Evolutionary conservation across 2,329 filamentous ascomycete genomes (phyloP), one percentile per base, ranked within the genome.

Genomic region (Aspergillus puulaauensis): DNA sequence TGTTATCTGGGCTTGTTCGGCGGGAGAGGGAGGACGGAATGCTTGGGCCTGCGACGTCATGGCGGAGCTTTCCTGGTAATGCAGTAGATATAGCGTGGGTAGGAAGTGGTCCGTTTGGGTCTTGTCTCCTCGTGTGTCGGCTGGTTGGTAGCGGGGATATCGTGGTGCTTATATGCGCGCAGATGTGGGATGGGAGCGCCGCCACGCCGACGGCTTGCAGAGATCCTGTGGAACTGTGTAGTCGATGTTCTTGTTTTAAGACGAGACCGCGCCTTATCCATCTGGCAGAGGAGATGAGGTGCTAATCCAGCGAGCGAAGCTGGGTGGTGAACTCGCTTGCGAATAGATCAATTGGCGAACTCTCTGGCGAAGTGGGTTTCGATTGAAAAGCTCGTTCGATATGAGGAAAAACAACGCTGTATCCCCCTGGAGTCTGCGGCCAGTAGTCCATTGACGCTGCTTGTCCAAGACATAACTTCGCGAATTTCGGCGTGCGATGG

Each of bases 401-500:
- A 47, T 59, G 57, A 4, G 14, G 23, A 23, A 43, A 53, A 1
- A 57, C 44, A 4, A 59, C 2, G 17, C 57, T 57, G 27, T 59
- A 59, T 4, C 52, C 50, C 3, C 45, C 50, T 3, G 24, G 12
- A 1, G 39, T 50, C 31, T 59, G 44, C 1, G 57, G 57, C 54
- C 54, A 57, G 44, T 45, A 57, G 14, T 60, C 50, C 15, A 60
- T 51, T 1, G 35, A 21, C 1, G 52, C 49, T 3, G 40, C 23
- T 7, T 51, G 54, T 1, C 57, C 54, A 8, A 57, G 37, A 44
- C 54, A 59, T 6, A 7, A 15, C 17, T 51, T 54, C 8, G 57
- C 54, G 19, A 45, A 41, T 31, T 47, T 57, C 3, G 50, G 54
- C 3, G 15, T 19, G 17, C 53, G 54, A 17, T 54, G 57, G 6